Conservation (phyloP, 768 basidiomycete species). For the Suillus alpinus region DNA sequence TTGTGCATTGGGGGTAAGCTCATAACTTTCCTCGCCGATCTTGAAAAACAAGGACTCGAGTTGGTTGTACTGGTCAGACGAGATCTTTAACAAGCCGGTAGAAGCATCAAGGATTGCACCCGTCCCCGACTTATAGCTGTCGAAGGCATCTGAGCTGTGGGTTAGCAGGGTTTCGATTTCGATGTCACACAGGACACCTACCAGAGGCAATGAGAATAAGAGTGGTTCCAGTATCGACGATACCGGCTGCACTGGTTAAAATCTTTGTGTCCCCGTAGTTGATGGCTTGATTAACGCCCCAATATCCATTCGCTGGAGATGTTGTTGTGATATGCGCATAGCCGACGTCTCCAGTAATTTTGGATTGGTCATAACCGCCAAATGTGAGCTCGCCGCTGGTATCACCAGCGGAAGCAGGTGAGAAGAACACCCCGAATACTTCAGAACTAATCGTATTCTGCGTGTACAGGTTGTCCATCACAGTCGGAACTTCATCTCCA, state of each 20-base stretch:
- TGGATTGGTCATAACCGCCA: neutral
- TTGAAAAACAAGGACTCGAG: conserved; percentile 5
- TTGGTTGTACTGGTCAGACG: conserved; percentile 3
- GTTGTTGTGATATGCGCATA: conserved; percentile 25
- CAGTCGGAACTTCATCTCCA: conserved; percentile 27
- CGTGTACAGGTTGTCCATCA: conserved; percentile 31
- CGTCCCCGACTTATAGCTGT: conserved; percentile 7
- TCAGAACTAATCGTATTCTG: conserved; percentile 28
- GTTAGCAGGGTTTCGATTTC: neutral
- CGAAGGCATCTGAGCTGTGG: conserved; percentile 11
- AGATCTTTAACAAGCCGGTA: conserved; percentile 15
- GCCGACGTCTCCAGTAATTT: neutral
- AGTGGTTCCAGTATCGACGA: conserved; percentile 39
- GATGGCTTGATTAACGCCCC: conserved; percentile 35
- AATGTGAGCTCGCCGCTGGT: conserved; percentile 7
- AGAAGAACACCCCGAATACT: conserved; percentile 32
- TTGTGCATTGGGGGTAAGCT: conserved; percentile 29
- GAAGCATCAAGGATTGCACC: conserved; percentile 7
- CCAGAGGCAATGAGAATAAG: conserved; percentile 18
- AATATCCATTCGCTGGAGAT: conserved; percentile 28
- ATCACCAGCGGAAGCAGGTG: conserved; percentile 18
- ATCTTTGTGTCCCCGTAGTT: conserved; percentile 22
- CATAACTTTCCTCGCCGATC: conserved; percentile 18
- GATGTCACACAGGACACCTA: neutral
- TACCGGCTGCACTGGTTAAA: conserved; percentile 25